These are phyloP conservation scores for Skeletonema potamos DNA, from an alignment of 108 stramenopile genomes.

Conservation along the genomic window DNA sequence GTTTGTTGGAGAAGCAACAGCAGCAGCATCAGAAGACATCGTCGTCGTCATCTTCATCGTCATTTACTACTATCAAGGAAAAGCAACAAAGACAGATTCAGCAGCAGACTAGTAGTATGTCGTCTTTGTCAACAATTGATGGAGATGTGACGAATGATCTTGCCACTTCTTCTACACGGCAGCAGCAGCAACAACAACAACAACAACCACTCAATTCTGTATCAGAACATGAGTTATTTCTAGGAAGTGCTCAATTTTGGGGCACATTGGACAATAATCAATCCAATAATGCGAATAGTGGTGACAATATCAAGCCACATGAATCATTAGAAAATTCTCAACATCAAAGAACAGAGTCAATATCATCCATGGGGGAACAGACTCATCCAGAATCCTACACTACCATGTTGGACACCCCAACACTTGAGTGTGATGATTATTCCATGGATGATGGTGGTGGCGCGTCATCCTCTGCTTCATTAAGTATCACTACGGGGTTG, in stretches of 20 bases:
- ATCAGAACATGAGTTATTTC: constrained; percentile 23
- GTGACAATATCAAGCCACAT: neutral
- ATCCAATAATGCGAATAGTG: neutral
- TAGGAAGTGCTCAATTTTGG: constrained; percentile 15
- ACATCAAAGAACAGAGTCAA: constrained; percentile 16
- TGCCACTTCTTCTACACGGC: neutral
- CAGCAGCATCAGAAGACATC: neutral
- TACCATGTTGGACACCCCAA: constrained; percentile 3
- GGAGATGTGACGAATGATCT: neutral
- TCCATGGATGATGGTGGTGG: constrained; percentile 9
- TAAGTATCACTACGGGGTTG: neutral
- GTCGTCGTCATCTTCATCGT: no score
- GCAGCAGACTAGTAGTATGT: neutral
- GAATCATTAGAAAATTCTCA: neutral
- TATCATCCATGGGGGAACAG: constrained; percentile 15
- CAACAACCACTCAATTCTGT: constrained; percentile 25
- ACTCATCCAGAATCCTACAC: constrained; percentile 20
- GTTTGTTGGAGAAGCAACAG: constrained; percentile 36
- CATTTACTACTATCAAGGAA: neutral
- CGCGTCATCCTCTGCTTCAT: neutral
- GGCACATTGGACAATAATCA: constrained; percentile 20
- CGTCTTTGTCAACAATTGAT: neutral
- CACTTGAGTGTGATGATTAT: constrained; percentile 7
- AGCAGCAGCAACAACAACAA: neutral
- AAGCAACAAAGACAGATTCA: neutral